phyloP scores from a whole-genome alignment of 192 early-diverging fungal genomes.

The Entomortierella beljakovae region DNA sequence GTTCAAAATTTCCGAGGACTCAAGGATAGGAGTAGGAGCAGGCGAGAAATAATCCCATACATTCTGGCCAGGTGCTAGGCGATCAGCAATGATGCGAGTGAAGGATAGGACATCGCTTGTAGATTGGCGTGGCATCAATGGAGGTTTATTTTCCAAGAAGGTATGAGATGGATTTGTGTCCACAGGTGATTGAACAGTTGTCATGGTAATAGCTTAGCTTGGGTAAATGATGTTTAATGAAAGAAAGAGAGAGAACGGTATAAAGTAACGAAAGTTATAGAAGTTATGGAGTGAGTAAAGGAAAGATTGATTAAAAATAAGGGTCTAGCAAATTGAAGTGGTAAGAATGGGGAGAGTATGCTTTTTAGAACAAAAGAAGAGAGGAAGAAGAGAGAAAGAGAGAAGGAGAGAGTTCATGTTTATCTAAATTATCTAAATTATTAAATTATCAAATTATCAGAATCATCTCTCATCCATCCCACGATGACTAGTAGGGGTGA shows the following conservation, averaged over 20 bases:
- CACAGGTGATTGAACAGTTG: slow-evolving; percentile 7
- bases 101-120: slow-evolving; percentile 51
- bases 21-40: neutral
- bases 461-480: no score
- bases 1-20: neutral
- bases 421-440: no score
- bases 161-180: slow-evolving; percentile 30
- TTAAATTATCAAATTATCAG: no score
- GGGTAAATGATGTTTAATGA: neutral
- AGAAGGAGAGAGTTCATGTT: no score
- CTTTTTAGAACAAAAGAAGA: neutral
- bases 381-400: neutral
- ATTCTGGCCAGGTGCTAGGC: slow-evolving; percentile 34
- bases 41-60: slow-evolving; percentile 53
- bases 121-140: slow-evolving; percentile 41
- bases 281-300: neutral
- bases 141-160: slow-evolving; percentile 44
- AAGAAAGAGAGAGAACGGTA: neutral
- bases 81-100: slow-evolving; percentile 46
- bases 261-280: neutral
- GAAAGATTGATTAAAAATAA: neutral
- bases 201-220: neutral
- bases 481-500: no score
- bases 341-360: neutral
- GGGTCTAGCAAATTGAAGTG: neutral